Base-by-base conservation (phyloP, 1,139 yeast species). In the Taphrina betulina region DNA sequence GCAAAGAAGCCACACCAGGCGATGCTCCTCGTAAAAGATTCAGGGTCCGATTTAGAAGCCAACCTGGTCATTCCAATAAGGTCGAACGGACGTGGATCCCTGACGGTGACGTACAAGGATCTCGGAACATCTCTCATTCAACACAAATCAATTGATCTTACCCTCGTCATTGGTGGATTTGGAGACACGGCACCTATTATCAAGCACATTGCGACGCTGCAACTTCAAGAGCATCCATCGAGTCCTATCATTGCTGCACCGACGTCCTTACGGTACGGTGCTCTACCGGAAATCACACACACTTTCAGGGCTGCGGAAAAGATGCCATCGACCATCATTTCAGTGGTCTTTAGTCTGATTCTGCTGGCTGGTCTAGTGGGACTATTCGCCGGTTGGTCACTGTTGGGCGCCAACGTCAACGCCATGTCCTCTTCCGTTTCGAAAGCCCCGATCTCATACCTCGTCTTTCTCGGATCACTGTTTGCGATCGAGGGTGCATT, bases 91-190 rank as follows among this genome's bases (percentile, higher is more conserved):
- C 48, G 43, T 16, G 53, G 28, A 35, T 3, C 38, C 20, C 37
- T 46, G 16, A 22, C 45, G 20, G 29, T 42, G 17, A 31, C 53
- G 22, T 34, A 48, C 17, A 10, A 23, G 12, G 54, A 50, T 17
- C 26, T 52, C 3, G 36, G 43, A 7, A 34, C 50, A 2, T 16
- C 26, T n/a, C 37, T 48, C 19, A 31, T 41, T 20, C 33, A 29
- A 23, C 42, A 38, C 7, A 23, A 14, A 14, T 44, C 55, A 7
- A 23, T 55, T 31, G 41, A 22, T 10, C 23, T 55, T 36, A 48
- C 58, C 14, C 54, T 55, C 38, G 50, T 55, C 31, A 17, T 55
- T 22, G 58, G 58, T n/a, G 53, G 55, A 14, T 55, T 55, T 23
- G 58, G 43, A 3, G 53, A 40, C 17, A 24, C 50, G 24, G 14